Percentiles rank a stretch among this genome's conserved stretches.
phyloP scores from a whole-genome alignment of 352 stramenopile species.

The Globisporangium mamillatum region DNA sequence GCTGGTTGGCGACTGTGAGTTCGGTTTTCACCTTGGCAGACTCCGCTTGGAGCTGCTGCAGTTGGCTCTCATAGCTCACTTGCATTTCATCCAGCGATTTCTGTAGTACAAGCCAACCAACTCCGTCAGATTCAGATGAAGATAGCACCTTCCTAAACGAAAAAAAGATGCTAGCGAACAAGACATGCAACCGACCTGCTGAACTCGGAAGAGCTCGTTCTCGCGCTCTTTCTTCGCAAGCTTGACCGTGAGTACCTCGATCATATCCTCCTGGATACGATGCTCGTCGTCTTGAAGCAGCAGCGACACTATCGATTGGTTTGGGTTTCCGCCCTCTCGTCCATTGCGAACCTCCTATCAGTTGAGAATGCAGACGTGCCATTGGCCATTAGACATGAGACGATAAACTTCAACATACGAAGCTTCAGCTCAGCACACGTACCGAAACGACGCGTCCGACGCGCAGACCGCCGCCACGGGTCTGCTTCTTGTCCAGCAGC shows the following conservation, averaged over 20 bases:
- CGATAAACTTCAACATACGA: neutral
- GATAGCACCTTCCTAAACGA: no score
- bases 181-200: constrained; percentile 20
- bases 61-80: constrained; percentile 21
- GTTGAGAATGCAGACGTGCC: neutral
- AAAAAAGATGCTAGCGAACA: no score
- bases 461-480: constrained; percentile 37
- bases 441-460: constrained; percentile 55
- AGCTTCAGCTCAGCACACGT: constrained; percentile 6
- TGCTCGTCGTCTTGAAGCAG: constrained; percentile 44
- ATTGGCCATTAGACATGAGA: neutral
- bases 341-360: constrained; percentile 33
- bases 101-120: neutral
- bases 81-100: constrained; percentile 18
- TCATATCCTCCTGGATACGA: constrained; percentile 54
- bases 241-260: constrained; percentile 61
- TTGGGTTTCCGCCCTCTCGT: constrained; percentile 16
- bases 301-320: constrained; percentile 15
- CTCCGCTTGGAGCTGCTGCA: constrained; percentile 31
- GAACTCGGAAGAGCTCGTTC: constrained; percentile 40
- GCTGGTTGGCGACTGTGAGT: constrained; percentile 30
- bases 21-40: constrained; percentile 16
- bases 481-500: constrained; percentile 11
- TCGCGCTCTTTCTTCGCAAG: constrained; percentile 68
- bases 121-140: no score